A percentile compares a stretch with the other conserved stretches of the same genome.
Conservation (phyloP, 805 yeast genomes). For the Hanseniaspora hatyaiensis region DNA sequence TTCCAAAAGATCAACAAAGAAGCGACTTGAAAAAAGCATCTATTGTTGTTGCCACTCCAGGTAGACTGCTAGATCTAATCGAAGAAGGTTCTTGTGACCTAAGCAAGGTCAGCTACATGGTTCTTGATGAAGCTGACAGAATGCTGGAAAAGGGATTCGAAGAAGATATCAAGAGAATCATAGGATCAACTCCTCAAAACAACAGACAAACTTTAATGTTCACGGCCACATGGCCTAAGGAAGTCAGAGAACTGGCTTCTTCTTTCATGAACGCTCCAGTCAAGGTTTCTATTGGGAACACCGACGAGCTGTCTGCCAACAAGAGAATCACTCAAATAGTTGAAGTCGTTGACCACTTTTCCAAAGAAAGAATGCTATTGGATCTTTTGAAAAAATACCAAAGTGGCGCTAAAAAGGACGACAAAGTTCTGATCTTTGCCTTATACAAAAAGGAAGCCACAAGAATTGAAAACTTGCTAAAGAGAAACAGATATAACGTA, state of each 20-base stretch:
- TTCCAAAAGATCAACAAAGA: constrained; percentile 86
- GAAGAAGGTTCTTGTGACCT: constrained; percentile 76
- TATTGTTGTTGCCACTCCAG: constrained; percentile 95
- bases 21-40: constrained; percentile 52
- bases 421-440: constrained; percentile 84
- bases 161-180: constrained; percentile 80
- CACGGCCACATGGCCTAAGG: constrained; percentile 99
- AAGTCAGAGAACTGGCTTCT: constrained; percentile 83
- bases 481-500: constrained; percentile 62
- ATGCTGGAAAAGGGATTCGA: constrained; percentile 98
- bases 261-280: constrained; percentile 78
- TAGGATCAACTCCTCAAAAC: constrained; percentile 43
- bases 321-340: constrained; percentile 87
- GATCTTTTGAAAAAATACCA: constrained; percentile 66
- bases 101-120: constrained; percentile 58
- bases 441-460: constrained; percentile 93
- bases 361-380: constrained; percentile 66
- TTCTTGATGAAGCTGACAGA: constrained; percentile 95
- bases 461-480: constrained; percentile 67
- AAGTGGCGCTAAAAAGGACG: constrained; percentile 51
- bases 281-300: constrained; percentile 82
- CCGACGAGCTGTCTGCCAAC: constrained; percentile 89
- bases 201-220: constrained; percentile 90
- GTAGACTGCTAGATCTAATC: constrained; percentile 80
- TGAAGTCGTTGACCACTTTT: constrained; percentile 75